Evolutionary conservation across 495 filamentous ascomycete genomes (phyloP), one percentile per base, ranked within the genome.

Genomic region (Cladorrhinum samala): DNA sequence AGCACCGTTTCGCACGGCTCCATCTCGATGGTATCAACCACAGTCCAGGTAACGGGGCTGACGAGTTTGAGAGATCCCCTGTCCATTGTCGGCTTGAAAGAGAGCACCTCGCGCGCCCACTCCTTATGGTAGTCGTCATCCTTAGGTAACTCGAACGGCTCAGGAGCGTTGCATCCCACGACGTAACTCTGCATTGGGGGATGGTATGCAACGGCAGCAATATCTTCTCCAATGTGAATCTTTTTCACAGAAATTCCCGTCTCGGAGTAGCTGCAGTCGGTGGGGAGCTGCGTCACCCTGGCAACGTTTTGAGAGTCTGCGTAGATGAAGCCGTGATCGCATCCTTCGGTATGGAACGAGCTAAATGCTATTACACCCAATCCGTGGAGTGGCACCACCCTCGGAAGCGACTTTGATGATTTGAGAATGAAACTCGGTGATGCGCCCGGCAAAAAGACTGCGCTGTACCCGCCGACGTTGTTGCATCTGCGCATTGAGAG

Each of bases 111-210:
- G 27, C 73, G 77, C 19, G 79, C 75, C 88, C 88, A 92, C 52
- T 90, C 86, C 49, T 83, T 83, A 59, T 89, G 85, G 41, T 88
- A 77, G 41, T 91, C 88, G 54, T 95, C 89, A 57, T 91, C 84
- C 33, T 88, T 88, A 2, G 88, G 88, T 27, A 95, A 72, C 61
- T 86, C 85, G 70, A 94, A 98, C 2, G 82, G 82, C 36, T 81
- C 79, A 41, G 61, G 64, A 20, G 72, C 69, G 52, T 81, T 84
- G 30, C 87, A 89, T 8, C 81, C 87, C 23, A 95, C 68, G 6
- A 92, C 84, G 57, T 94, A 96, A 30, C 83, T 79, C 21, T 80
- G 77, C 53, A 83, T 86, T 4, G 81, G 77, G 8, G 82, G 73
- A 54, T 95, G 92, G 61, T 91, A 91, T 9, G 85, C 72, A 14